A percentile compares a stretch with the other conserved stretches of the same genome.
Evolutionary conservation across 345 rosid genomes (phyloP).

Genomic region (Physaria fendleri): DNA sequence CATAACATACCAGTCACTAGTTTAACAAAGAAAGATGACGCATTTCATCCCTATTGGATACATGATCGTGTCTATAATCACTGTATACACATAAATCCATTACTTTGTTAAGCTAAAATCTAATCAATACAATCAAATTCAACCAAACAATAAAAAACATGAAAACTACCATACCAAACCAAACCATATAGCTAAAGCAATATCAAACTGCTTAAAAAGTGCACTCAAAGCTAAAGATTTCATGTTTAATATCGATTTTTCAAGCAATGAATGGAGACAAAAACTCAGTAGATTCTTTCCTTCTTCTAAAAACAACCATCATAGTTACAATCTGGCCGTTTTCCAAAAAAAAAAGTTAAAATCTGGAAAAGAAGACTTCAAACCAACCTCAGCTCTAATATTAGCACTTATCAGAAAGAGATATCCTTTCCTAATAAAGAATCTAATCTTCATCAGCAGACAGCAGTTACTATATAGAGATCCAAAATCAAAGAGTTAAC

Average conservation of each 20-base stretch:
- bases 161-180: not conserved
- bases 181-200: not conserved
- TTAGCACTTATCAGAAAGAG: not conserved
- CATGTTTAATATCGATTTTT: not conserved
- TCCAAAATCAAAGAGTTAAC: constrained; percentile 8
- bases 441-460: not conserved
- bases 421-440: not conserved
- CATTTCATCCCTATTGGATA: not conserved
- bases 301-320: not conserved
- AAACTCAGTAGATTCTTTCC: not conserved
- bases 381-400: not conserved
- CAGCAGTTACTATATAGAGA: constrained; percentile 16
- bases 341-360: not conserved
- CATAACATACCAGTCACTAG: not conserved
- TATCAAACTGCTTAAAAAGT: not conserved
- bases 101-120: too few species aligned
- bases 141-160: not conserved
- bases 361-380: not conserved
- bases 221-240: not conserved
- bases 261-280: not conserved
- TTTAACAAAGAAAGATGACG: not conserved
- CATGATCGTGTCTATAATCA: too few species aligned
- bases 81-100: too few species aligned
- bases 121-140: too few species aligned
- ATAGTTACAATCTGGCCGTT: too few species aligned